These are phyloP conservation scores for Geoglossum glabrum DNA, from an alignment of 495 filamentous ascomycete species.

Conservation along the genomic window DNA sequence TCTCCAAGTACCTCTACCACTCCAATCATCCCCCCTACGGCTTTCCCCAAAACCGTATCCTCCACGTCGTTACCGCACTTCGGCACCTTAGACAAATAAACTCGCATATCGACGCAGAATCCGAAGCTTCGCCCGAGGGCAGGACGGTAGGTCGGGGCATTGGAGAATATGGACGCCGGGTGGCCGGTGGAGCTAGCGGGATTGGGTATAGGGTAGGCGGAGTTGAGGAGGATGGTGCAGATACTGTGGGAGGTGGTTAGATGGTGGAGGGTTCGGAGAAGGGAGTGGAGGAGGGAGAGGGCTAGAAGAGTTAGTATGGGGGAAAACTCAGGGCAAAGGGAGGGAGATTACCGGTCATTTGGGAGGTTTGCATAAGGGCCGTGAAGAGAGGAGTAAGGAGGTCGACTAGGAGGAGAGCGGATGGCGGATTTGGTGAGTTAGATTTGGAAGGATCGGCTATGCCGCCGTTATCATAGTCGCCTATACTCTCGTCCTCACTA, in stretches of 20 bases:
- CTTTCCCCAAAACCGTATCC: not conserved
- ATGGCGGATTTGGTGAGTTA: not conserved
- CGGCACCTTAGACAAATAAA: not conserved
- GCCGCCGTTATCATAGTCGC: not conserved
- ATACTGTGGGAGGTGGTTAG: slow-evolving; percentile 14
- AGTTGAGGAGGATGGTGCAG: slow-evolving; percentile 18
- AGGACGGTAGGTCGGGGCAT: not conserved
- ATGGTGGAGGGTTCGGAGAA: slow-evolving; percentile 16
- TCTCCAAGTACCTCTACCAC: not conserved
- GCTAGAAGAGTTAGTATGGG: slow-evolving; percentile 9
- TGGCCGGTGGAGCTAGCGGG: not conserved
- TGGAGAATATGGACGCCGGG: not conserved
- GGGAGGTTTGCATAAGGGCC: not conserved
- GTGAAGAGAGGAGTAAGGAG: not conserved
- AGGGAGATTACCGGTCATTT: too few relatives aligned
- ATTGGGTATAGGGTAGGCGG: not conserved
- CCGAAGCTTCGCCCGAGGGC: slow-evolving; percentile 3
- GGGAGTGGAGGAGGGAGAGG: slow-evolving; percentile 14
- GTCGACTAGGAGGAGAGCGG: not conserved
- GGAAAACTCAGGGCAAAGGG: too few relatives aligned
- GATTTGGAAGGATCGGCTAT: not conserved
- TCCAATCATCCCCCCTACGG: not conserved
- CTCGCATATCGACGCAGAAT: slow-evolving; percentile 1
- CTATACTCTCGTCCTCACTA: not conserved
- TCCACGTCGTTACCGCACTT: not conserved